Evolutionary conservation across 192 early-diverging fungal genomes (phyloP).

Genomic region (Coemansia sp.): DNA sequence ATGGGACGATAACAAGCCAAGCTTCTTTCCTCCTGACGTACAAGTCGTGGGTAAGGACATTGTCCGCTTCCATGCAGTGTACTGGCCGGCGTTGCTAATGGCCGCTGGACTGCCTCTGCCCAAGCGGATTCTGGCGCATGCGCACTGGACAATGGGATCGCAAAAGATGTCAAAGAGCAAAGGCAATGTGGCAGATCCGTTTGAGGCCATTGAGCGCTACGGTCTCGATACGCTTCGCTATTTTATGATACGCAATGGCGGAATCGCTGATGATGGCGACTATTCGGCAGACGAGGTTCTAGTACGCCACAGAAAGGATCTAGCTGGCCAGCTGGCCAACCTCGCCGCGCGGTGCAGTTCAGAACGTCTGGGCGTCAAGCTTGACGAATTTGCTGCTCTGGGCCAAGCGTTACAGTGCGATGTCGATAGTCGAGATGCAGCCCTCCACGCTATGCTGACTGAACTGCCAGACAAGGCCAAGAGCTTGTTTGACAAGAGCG

Average conservation of each 20-base stretch:
- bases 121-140: slow-evolving; percentile 82
- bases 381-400: slow-evolving; percentile 31
- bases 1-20: slow-evolving; percentile 47
- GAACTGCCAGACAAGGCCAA: slow-evolving; percentile 31
- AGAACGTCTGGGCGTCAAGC: slow-evolving; percentile 29
- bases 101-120: slow-evolving; percentile 81
- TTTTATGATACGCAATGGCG: slow-evolving; percentile 90
- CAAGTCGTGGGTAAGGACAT: slow-evolving; percentile 98
- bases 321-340: slow-evolving; percentile 85
- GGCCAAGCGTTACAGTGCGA: slow-evolving; percentile 12
- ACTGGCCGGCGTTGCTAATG: slow-evolving; percentile 96
- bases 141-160: slow-evolving; percentile 89
- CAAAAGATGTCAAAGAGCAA: slow-evolving; percentile 96
- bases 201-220: slow-evolving; percentile 65
- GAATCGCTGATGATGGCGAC: slow-evolving; percentile 81
- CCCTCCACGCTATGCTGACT: slow-evolving; percentile 13
- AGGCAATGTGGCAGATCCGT: slow-evolving; percentile 91
- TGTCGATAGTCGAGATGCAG: slow-evolving; percentile 4
- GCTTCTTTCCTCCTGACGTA: slow-evolving; percentile 67
- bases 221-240: slow-evolving; percentile 89
- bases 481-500: slow-evolving; percentile 57
- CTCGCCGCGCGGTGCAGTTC: slow-evolving; percentile 71
- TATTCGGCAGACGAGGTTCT: slow-evolving; percentile 70
- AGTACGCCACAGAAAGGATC: slow-evolving; percentile 73
- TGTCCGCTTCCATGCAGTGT: slow-evolving; percentile 93